Conservation (phyloP, 2,329 filamentous ascomycete species). For the Pleoardoris graminearum region DNA sequence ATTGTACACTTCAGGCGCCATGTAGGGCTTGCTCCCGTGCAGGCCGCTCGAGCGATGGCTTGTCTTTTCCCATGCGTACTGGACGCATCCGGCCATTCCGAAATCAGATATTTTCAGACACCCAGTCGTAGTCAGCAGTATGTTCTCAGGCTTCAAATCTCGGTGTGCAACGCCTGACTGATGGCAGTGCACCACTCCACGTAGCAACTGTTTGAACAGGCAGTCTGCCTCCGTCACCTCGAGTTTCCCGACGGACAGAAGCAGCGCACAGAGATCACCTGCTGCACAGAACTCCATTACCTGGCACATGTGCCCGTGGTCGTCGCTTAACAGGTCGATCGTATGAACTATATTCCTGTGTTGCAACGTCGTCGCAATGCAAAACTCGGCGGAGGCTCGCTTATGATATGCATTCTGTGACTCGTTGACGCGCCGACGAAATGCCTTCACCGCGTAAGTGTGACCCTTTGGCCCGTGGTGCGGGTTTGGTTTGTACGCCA, state of each 20-base stretch:
- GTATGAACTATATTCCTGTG: constrained; percentile 99
- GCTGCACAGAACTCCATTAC: constrained; percentile 99
- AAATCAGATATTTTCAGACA: constrained; percentile 98
- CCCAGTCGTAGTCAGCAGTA: constrained; percentile 88
- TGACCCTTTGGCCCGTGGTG: constrained; percentile 77
- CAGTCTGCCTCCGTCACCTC: constrained; percentile 93
- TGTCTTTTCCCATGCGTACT: constrained; percentile 99
- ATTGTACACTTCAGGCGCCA: constrained; percentile 92
- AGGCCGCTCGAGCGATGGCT: constrained; percentile 97
- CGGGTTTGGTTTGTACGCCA: constrained; percentile 92
- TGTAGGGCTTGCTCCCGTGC: constrained; percentile 95
- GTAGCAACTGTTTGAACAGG: constrained; percentile 99
- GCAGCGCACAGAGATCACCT: constrained; percentile 91
- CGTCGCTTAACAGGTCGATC: constrained; percentile 89
- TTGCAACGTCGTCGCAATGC: constrained; percentile 93
- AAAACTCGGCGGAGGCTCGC: constrained; percentile 94
- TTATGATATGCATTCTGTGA: constrained; percentile 98
- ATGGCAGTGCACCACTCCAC: constrained; percentile 97
- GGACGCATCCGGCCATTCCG: constrained; percentile 97
- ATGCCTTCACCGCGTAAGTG: constrained; percentile 96
- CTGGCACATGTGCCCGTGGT: constrained; percentile 97
- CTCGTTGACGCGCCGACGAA: constrained; percentile 89
- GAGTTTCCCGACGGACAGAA: constrained; percentile 87
- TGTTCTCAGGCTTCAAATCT: constrained; percentile 94
- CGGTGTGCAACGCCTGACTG: constrained; percentile 98